These are phyloP conservation scores for Oryza longistaminata DNA, from an alignment of 176 grass and related monocot genomes.

Conservation along the genomic window DNA sequence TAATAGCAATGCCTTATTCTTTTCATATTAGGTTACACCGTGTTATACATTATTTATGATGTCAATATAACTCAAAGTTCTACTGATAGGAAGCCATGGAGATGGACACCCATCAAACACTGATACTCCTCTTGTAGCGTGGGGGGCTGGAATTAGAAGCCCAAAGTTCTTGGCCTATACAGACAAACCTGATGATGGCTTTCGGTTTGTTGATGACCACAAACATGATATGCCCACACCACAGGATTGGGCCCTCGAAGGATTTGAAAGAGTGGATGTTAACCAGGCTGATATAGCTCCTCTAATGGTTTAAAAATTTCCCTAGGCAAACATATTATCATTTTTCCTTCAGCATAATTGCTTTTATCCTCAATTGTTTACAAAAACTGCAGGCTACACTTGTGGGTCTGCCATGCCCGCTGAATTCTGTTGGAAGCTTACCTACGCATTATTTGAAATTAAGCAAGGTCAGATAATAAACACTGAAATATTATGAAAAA, in stretches of 20 bases:
- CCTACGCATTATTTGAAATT: slow-evolving; percentile 83
- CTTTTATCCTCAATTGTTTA: slow-evolving; percentile 27
- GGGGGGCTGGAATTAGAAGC: slow-evolving; percentile 87
- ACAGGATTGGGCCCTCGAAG: slow-evolving; percentile 73
- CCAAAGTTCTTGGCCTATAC: slow-evolving; percentile 58
- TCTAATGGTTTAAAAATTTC: slow-evolving; percentile 70
- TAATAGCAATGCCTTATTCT: slow-evolving; percentile 29
- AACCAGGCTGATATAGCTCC: slow-evolving; percentile 97
- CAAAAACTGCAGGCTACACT: slow-evolving; percentile 77
- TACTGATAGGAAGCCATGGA: slow-evolving; percentile 89
- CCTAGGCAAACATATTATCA: slow-evolving; percentile 27
- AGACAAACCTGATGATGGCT: slow-evolving; percentile 73
- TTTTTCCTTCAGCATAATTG: slow-evolving; percentile 37
- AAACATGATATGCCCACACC: slow-evolving; percentile 84
- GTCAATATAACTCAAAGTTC: slow-evolving; percentile 16
- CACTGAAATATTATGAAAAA: slow-evolving; percentile 11
- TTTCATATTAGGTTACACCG: slow-evolving; percentile 9
- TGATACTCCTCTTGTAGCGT: slow-evolving; percentile 91
- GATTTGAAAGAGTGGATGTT: slow-evolving; percentile 93
- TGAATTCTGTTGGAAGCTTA: slow-evolving; percentile 90
- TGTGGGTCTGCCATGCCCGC: slow-evolving; percentile 83
- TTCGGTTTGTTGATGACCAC: slow-evolving; percentile 94
- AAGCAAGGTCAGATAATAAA: slow-evolving; percentile 61
- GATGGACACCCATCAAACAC: slow-evolving; percentile 93
- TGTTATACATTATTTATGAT: slow-evolving; percentile 18